phyloP scores from a whole-genome alignment of 371 early-diverging fungal species.

The Apophysomyces sp. region DNA sequence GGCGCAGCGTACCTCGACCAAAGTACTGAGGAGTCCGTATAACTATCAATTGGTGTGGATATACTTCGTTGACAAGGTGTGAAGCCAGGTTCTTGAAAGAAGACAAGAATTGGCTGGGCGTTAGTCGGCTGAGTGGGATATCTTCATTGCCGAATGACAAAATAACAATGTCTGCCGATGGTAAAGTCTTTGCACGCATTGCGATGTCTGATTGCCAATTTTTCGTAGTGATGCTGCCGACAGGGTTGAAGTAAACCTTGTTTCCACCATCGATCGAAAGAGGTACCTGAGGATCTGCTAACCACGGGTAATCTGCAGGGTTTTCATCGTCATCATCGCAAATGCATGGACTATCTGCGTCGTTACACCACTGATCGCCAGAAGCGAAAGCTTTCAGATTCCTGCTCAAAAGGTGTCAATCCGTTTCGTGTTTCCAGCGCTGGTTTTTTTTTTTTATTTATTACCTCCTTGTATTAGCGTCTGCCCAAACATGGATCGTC shows the following conservation, averaged over 20 bases:
- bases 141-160: conserved; percentile 32
- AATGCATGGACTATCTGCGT: conserved; percentile 6
- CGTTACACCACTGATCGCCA: conserved; percentile 5
- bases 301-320: conserved; percentile 9
- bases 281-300: conserved; percentile 4
- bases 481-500: conserved; percentile 37
- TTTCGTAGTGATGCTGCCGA: conserved; percentile 13
- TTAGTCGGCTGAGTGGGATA: conserved; percentile 14
- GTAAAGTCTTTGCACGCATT: conserved; percentile 3
- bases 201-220: conserved; percentile 20
- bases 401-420: not conserved
- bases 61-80: conserved; percentile 12
- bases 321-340: conserved; percentile 20
- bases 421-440: no score
- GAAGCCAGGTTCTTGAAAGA: conserved; percentile 15
- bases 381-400: conserved; percentile 7
- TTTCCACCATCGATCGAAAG: conserved; percentile 6
- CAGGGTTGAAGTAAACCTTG: conserved; percentile 15
- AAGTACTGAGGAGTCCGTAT: conserved; percentile 34
- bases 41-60: conserved; percentile 24
- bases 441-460: no score
- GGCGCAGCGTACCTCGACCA: conserved; percentile 7
- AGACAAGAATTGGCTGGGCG: conserved; percentile 23
- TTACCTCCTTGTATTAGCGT: conserved; percentile 27
- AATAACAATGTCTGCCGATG: conserved; percentile 33